Conservation (phyloP, 2,329 filamentous ascomycete genomes). For the Cercospora sojina region DNA sequence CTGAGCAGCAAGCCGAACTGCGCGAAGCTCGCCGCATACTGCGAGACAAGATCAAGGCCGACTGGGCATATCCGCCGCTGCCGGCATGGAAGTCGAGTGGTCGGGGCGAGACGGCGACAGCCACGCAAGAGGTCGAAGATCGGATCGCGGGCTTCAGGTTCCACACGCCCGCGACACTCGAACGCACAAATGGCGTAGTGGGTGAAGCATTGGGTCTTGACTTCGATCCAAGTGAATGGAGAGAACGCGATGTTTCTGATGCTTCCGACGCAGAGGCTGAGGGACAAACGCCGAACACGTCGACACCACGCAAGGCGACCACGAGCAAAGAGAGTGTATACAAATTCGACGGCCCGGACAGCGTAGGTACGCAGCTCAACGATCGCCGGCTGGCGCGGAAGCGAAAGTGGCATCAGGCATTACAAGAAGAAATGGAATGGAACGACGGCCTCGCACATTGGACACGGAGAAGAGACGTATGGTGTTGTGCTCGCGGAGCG, state of each 20-base stretch:
- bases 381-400: slow-evolving; percentile 36
- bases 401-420: slow-evolving; percentile 38
- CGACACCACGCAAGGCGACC: slow-evolving; percentile 10
- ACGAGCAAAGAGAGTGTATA: slow-evolving; percentile 33
- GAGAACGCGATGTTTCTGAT: slow-evolving; percentile 46
- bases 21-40: slow-evolving; percentile 46
- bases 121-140: slow-evolving; percentile 22
- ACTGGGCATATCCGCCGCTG: slow-evolving; percentile 47
- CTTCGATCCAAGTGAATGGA: slow-evolving; percentile 43
- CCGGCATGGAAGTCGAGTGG: slow-evolving; percentile 31
- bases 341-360: slow-evolving; percentile 49
- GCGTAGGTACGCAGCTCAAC: slow-evolving; percentile 41
- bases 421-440: slow-evolving; percentile 56
- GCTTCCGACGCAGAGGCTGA: slow-evolving; percentile 35
- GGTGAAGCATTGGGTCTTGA: slow-evolving; percentile 26
- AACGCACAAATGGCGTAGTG: slow-evolving; percentile 11
- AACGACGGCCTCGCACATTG: slow-evolving; percentile 83
- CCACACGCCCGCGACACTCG: slow-evolving; percentile 19
- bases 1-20: slow-evolving; percentile 44
- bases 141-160: slow-evolving; percentile 36
- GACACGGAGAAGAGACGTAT: slow-evolving; percentile 72
- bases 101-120: slow-evolving; percentile 5
- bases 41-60: slow-evolving; percentile 44
- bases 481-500: slow-evolving; percentile 72
- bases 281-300: slow-evolving; percentile 21